Evolutionary conservation across 2,329 filamentous ascomycete species (phyloP), one percentile per base, ranked within the genome.

Genomic region (Botrytis aclada): DNA sequence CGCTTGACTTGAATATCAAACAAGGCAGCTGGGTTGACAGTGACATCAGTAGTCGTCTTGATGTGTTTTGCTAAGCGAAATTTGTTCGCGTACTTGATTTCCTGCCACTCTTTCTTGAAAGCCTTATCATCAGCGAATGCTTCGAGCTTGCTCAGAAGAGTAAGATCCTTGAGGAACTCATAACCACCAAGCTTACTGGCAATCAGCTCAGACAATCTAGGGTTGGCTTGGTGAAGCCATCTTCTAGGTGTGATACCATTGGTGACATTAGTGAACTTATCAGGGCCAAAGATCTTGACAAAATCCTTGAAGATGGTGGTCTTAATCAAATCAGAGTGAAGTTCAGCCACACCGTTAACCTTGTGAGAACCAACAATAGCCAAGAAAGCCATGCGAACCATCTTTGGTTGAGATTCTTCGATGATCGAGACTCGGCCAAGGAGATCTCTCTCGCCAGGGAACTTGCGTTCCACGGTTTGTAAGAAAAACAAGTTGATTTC

Each of bases 221-320:
- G 96, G 82, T 99, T 99, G 74, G 96, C 96, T 83, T 99, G 96
- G 84, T 99, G 95, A 73, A 99, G 86, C 96, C 96, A 99, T 81
- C 96, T 89, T 79, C 96, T 89, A 18, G 96, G 96, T 0, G 96
- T 99, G 81, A 99, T 97, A 74, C 96, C 96, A 82, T 99, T 99
- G 76, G 96, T 99, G 76, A 99, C 95, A 79, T 99, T 99, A 73
- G 93, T 97, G 83, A 99, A 99, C 83, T 98, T 98, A 87, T 99
- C 96, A 0, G 92, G 92, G 4, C 96, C 96, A 79, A 96, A 99
- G 76, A 99, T 93, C 78, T 90, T 88, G 74, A 99, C 95, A 83
- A 99, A 99, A 82, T 99, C 96, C 83, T 96, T 98, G 89, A 99
- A 98, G 78, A 99, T 97, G n/a, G 96, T 99, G 0, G 95, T 97